Conservation (phyloP, 2,329 filamentous ascomycete genomes). For the Pseudogymnoascus sp. region DNA sequence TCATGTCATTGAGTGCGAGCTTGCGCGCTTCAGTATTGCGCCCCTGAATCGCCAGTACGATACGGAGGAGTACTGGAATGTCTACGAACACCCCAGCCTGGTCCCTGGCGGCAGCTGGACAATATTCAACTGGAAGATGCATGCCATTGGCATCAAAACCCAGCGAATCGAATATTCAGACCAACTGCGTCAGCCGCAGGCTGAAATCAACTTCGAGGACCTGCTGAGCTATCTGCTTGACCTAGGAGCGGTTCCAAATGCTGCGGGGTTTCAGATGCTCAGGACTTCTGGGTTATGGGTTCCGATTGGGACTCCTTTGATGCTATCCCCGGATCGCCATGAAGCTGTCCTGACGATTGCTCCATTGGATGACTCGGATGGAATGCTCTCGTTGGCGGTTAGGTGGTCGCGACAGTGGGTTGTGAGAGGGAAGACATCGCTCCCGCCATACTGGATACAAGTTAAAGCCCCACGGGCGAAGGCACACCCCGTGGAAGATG, state of each 20-base stretch:
- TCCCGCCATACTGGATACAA: constrained; percentile 54
- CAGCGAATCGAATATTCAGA: constrained; percentile 57
- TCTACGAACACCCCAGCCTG: constrained; percentile 42
- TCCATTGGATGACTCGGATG: constrained; percentile 53
- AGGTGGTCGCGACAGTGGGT: constrained; percentile 51
- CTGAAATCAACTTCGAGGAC: constrained; percentile 49
- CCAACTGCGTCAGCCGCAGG: constrained; percentile 39
- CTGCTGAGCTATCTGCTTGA: constrained; percentile 56
- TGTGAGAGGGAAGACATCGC: constrained; percentile 41
- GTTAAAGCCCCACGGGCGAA: constrained; percentile 32
- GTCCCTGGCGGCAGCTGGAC: constrained; percentile 59
- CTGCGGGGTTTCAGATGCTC: constrained; percentile 51
- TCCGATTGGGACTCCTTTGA: constrained; percentile 49
- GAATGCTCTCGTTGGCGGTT: constrained; percentile 49
- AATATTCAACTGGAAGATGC: constrained; percentile 58
- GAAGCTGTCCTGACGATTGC: constrained; percentile 46
- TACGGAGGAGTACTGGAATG: constrained; percentile 50
- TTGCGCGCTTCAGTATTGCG: constrained; percentile 57
- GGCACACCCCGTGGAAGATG: constrained; percentile 2
- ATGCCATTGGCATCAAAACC: constrained; percentile 53
- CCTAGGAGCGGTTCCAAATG: constrained; percentile 53
- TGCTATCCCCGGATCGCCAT: constrained; percentile 44
- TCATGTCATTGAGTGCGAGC: constrained; percentile 58
- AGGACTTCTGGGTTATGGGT: constrained; percentile 54
- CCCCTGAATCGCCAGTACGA: constrained; percentile 49